Percentiles rank a stretch among this genome's conserved stretches.
Conservation (phyloP, 768 basidiomycete species). For the Hemileccinum rubropunctum region DNA sequence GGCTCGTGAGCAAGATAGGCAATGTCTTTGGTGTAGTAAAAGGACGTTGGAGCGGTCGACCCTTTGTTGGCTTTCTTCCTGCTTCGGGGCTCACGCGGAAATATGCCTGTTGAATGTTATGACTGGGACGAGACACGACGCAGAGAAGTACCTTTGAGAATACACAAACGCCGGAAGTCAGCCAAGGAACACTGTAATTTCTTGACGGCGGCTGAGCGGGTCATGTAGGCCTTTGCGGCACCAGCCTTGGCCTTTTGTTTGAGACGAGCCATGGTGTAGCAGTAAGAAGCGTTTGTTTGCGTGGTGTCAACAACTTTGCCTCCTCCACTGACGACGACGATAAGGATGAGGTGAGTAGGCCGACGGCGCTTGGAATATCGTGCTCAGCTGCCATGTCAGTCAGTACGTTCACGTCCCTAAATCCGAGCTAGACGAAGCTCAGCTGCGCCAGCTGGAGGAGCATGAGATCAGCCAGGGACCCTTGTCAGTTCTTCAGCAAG, state of each 20-base stretch:
- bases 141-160: conserved; percentile 76
- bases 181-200: conserved; percentile 96
- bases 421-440: conserved; percentile 96
- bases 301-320: conserved; percentile 27
- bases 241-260: conserved; percentile 86
- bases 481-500: conserved; percentile 92
- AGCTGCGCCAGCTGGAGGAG: conserved; percentile 93
- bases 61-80: conserved; percentile 97
- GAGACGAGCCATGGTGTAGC: conserved; percentile 65
- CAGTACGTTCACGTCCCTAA: conserved; percentile 97
- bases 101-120: conserved; percentile 66
- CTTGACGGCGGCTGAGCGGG: conserved; percentile 87
- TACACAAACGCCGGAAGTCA: conserved; percentile 95
- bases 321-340: conserved; percentile 12
- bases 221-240: conserved; percentile 88
- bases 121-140: background rate
- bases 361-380: background rate
- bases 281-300: conserved; percentile 27
- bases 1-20: conserved; percentile 97
- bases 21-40: conserved; percentile 98
- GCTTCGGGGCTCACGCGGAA: conserved; percentile 91
- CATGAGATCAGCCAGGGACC: conserved; percentile 99
- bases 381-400: conserved; percentile 41
- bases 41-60: conserved; percentile 93
- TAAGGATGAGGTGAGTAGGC: conserved; percentile 33